Conservation (phyloP, 345 rosid species). For the Populus tremula region DNA sequence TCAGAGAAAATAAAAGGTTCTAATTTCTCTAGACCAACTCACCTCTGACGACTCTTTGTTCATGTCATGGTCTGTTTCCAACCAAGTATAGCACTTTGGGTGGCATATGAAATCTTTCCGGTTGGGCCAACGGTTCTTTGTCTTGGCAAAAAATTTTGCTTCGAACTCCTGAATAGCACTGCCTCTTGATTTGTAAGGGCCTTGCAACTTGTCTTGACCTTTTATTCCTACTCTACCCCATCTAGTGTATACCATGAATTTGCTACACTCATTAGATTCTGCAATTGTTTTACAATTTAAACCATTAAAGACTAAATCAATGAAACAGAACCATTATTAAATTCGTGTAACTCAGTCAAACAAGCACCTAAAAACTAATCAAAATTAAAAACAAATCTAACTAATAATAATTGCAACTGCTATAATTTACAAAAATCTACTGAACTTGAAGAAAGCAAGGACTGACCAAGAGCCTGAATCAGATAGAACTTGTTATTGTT, state of each 20-base stretch:
- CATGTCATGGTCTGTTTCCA: constrained; percentile 75
- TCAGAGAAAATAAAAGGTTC: too few species aligned
- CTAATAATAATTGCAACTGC: too few species aligned
- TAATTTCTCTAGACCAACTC: constrained; percentile 24
- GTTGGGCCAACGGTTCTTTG: constrained; percentile 55
- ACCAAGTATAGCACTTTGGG: constrained; percentile 65
- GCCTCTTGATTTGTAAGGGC: constrained; percentile 54
- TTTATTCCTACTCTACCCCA: constrained; percentile 93
- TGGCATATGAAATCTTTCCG: constrained; percentile 50
- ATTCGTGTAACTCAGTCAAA: neutral
- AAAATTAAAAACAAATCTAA: neutral
- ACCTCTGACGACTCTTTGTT: constrained; percentile 45
- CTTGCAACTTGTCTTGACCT: constrained; percentile 74
- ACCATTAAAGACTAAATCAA: too few species aligned
- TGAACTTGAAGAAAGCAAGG: too few species aligned
- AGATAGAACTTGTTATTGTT: constrained; percentile 83
- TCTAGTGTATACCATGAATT: constrained; percentile 63
- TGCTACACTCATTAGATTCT: constrained; percentile 68
- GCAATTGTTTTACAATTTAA: constrained; percentile 18
- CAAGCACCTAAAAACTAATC: neutral
- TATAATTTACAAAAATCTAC: too few species aligned
- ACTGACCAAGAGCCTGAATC: constrained; percentile 72
- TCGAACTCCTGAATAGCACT: constrained; percentile 54
- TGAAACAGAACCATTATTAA: too few species aligned
- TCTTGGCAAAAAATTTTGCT: constrained; percentile 63